Conservation (phyloP, 163 green algal genomes). For the Volvox carteri region DNA sequence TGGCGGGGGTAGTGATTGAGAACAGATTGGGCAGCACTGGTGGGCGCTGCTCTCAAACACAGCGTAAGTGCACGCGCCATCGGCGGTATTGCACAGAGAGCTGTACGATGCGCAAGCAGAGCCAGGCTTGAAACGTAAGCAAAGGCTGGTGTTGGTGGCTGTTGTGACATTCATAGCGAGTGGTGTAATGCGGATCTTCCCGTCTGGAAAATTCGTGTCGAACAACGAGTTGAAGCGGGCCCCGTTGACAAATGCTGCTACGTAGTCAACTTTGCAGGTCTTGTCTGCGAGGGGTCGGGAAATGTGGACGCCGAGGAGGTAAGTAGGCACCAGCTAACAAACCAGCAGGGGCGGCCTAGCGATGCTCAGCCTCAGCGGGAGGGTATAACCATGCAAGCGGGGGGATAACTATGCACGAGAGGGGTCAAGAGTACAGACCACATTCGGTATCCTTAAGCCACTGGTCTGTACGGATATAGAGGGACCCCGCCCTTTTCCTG, state of each 20-base stretch:
- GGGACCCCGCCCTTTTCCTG: no score
- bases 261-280: slow-evolving; percentile 7
- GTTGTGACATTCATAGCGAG: slow-evolving; percentile 15
- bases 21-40: slow-evolving; percentile 52
- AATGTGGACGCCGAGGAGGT: no score
- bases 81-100: slow-evolving; percentile 8
- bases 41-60: slow-evolving; percentile 54
- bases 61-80: slow-evolving; percentile 48
- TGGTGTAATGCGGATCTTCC: slow-evolving; percentile 53
- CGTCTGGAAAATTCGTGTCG: slow-evolving; percentile 25
- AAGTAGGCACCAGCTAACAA: no score
- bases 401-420: no score
- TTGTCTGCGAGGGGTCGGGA: slow-evolving; percentile 22
- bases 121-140: slow-evolving; percentile 22
- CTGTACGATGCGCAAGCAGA: background rate
- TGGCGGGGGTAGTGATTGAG: slow-evolving; percentile 38
- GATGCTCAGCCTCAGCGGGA: no score
- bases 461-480: no score
- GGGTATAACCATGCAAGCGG: no score
- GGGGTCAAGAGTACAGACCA: no score
- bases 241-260: slow-evolving; percentile 14
- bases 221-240: slow-evolving; percentile 1
- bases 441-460: no score
- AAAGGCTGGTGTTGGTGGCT: slow-evolving; percentile 22
- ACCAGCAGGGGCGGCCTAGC: no score